Base-by-base conservation (phyloP, 2,329 filamentous ascomycete genomes). In the Xylogone sp. region DNA sequence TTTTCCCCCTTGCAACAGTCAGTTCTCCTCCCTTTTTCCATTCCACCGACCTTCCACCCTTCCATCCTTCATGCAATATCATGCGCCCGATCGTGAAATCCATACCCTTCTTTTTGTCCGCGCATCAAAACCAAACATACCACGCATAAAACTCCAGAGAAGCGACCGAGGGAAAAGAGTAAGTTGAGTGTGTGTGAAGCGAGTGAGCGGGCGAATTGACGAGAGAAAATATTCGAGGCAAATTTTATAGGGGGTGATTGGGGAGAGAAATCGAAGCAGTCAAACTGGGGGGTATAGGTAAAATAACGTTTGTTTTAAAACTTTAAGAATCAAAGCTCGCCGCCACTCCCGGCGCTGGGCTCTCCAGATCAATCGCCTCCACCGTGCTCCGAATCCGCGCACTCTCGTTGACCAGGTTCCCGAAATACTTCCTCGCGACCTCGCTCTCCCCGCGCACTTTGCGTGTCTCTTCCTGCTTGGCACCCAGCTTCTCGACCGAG, bases 361-460 rank as follows among this genome's bases (percentile, higher is more conserved):
- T 65, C 43, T 68, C 65, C 10, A 68, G 51, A 54, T 68, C 65
- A 8, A 68, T 64, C 5, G 53, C 58, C 51, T 68, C 62, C 22
- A 68, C 66, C 5, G 56, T 62, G 24, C 58, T 60, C 21, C 78
- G 74, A 61, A 85, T 75, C 52, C 74, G 69, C 19, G 74, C 73
- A 54, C 79, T 83, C 59, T 84, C 78, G 54, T 87, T 80, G 48
- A 94, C 84, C 18, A 99, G 78, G 63, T 95, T 94, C 48, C 82
- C 75, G 69, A 99, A 99, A 73, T 96, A 97, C 70, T 93, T 95
- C 59, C 83, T 76, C 6, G 94, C 94, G 27, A 90, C 84, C 65
- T 95, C 87, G 65, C 90, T 94, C 71, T 97, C 93, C 29, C 75
- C 77, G 69, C 86, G 86, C 54, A 90, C 80, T 73, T 94, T 95